phyloP scores from a whole-genome alignment of 208 protist species.

The Leishmania braziliensis region DNA sequence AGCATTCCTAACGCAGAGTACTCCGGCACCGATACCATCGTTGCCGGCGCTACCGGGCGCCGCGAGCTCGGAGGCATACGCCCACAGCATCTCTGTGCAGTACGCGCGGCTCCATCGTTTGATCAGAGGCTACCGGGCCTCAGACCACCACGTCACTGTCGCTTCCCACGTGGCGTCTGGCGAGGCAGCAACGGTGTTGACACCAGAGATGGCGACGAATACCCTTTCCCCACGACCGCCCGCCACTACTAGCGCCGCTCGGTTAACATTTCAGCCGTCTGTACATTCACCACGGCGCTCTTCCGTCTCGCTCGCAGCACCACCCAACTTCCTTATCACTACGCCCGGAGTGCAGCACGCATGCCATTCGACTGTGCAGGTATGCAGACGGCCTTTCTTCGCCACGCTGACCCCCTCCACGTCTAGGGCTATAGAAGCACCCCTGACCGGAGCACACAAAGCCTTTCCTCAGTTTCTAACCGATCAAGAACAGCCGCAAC shows the following conservation, averaged over 20 bases:
- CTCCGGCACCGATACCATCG: not conserved
- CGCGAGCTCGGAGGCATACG: not conserved
- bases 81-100: not conserved
- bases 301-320: not conserved
- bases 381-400: not conserved
- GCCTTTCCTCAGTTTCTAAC: not conserved
- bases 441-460: not conserved
- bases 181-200: not conserved
- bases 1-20: too few species aligned
- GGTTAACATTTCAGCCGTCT: not conserved
- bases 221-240: not conserved
- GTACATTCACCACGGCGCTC: too few species aligned
- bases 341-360: not conserved
- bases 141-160: not conserved
- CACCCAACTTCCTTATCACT: too few species aligned
- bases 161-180: not conserved
- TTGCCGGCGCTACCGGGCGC: not conserved
- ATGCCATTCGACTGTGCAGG: not conserved
- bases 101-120: constrained; percentile 10
- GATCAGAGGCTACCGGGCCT: constrained; percentile 5
- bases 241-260: not conserved
- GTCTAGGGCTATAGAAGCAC: not conserved
- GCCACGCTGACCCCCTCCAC: not conserved
- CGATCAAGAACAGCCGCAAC: not conserved
- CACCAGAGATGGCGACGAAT: not conserved